phyloP scores from a whole-genome alignment of 2,329 filamentous ascomycete genomes.

The Plenodomus biglobosus region DNA sequence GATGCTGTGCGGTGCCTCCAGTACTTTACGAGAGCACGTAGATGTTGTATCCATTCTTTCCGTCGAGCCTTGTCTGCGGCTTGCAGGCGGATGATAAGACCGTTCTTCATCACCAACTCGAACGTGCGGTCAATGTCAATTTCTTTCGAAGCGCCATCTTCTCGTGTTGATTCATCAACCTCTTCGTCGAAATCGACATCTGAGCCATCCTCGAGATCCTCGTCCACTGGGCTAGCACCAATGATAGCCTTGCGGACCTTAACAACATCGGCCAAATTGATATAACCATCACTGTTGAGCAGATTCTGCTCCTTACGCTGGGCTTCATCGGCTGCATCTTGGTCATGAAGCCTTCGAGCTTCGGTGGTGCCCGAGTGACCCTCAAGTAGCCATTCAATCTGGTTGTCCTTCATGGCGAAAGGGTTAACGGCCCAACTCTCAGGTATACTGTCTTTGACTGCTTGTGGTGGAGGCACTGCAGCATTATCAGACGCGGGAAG shows the following conservation, averaged over 20 bases:
- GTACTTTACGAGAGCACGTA: slow-evolving; percentile 60
- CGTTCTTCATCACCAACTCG: slow-evolving; percentile 63
- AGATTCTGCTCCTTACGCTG: slow-evolving; percentile 61
- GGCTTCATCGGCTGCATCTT: slow-evolving; percentile 61
- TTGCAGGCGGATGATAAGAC: slow-evolving; percentile 62
- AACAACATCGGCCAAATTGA: slow-evolving; percentile 61
- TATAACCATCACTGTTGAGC: slow-evolving; percentile 62
- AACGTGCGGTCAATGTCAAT: slow-evolving; percentile 62
- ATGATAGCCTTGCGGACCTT: slow-evolving; percentile 59
- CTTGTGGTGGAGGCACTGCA: slow-evolving; percentile 55
- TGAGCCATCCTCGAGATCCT: slow-evolving; percentile 53
- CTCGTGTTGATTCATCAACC: slow-evolving; percentile 48
- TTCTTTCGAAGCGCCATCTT: slow-evolving; percentile 57
- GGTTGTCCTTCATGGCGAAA: slow-evolving; percentile 56
- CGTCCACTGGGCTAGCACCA: slow-evolving; percentile 56
- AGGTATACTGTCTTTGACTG: slow-evolving; percentile 60
- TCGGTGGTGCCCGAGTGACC: slow-evolving; percentile 47
- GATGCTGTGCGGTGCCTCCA: slow-evolving; percentile 60
- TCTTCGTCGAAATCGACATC: slow-evolving; percentile 60
- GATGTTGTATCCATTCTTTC: slow-evolving; percentile 63
- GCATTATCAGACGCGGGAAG: slow-evolving; percentile 49
- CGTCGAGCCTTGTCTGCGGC: slow-evolving; percentile 59
- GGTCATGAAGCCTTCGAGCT: slow-evolving; percentile 55
- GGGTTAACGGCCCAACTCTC: slow-evolving; percentile 64
- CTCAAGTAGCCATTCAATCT: slow-evolving; percentile 59